A percentile compares a stretch with the other conserved stretches of the same genome.
phyloP scores from a whole-genome alignment of 768 basidiomycete species.

The Phlegmacium glaucopus region DNA sequence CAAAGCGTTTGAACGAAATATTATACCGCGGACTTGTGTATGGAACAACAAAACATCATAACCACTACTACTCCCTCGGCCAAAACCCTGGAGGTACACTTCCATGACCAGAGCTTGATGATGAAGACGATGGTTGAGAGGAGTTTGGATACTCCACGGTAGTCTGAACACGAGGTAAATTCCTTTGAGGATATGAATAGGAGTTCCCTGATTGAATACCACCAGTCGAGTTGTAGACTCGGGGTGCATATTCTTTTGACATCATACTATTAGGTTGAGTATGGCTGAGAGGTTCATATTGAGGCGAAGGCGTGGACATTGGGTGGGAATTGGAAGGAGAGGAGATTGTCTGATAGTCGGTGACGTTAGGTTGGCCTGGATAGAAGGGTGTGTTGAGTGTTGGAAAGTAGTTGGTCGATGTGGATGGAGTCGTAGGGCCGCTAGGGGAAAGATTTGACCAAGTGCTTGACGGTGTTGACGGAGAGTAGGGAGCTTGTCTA shows the following conservation, averaged over 20 bases:
- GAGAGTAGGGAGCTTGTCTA: conserved; percentile 13
- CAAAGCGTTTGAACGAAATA: not conserved
- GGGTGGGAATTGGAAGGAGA: conserved; percentile 21
- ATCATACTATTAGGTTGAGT: conserved; percentile 10
- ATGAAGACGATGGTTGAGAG: conserved; percentile 16
- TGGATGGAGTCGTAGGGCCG: conserved; percentile 11
- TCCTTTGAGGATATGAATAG: conserved; percentile 23
- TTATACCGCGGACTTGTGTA: too few species aligned
- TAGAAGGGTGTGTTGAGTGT: conserved; percentile 59
- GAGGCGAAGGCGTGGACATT: conserved; percentile 4
- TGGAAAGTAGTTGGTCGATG: conserved; percentile 37
- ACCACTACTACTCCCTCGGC: conserved; percentile 18
- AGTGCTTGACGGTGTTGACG: conserved; percentile 10
- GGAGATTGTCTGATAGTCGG: conserved; percentile 26
- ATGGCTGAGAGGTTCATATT: conserved; percentile 14
- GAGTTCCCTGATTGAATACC: conserved; percentile 13
- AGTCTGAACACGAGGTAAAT: conserved; percentile 24
- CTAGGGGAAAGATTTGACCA: conserved; percentile 14
- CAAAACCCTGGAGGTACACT: conserved; percentile 17
- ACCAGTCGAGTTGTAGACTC: conserved; percentile 12
- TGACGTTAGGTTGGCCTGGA: conserved; percentile 35
- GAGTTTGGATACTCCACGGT: conserved; percentile 22
- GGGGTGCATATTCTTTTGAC: conserved; percentile 11
- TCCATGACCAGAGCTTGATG: conserved; percentile 17
- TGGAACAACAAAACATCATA: not conserved